These are phyloP conservation scores for barrel medic (Medicago truncatula) DNA, from an alignment of 306 rosid species.

Conservation along the genomic window MtrunA17r5.0-ANR NC_053048.1:6856501-6857000, in stretches of 20 bases:
- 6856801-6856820: not conserved
- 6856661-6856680: not conserved
- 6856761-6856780: slow-evolving; percentile 34
- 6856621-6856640: slow-evolving; percentile 8
- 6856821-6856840: not conserved
- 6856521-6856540: not conserved
- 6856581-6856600: slow-evolving; percentile 10
- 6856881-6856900: slow-evolving; percentile 28
- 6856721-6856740: slow-evolving; percentile 29
- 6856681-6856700: slow-evolving; percentile 9
- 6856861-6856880: not conserved
- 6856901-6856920: slow-evolving; percentile 15
- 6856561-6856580: not conserved
- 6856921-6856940: not conserved
- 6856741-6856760: slow-evolving; percentile 22
- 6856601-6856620: not conserved
- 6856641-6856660: not conserved
- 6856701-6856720: not conserved
- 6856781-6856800: slow-evolving; percentile 14
- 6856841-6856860: slow-evolving; percentile 7
- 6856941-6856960: slow-evolving; percentile 11
- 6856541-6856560: not conserved
- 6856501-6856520: not conserved
- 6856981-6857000: not conserved
- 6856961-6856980: slow-evolving; percentile 16